Base-by-base conservation (phyloP, 192 early-diverging fungal genomes). In the Linnemannia exigua region DNA sequence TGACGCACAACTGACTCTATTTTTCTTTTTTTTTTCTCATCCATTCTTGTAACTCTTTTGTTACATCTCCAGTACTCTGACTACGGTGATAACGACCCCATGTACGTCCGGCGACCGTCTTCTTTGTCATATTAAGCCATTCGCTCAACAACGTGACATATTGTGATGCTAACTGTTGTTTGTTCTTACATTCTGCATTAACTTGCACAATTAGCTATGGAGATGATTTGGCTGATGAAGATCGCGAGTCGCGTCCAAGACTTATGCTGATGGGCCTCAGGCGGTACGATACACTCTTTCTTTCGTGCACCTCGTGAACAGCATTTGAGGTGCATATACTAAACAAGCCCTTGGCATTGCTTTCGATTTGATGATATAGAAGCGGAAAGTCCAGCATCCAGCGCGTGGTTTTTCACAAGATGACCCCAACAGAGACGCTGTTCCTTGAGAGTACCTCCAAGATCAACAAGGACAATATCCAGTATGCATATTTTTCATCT, bases 381-480 rank as follows among this genome's bases (percentile, higher is more conserved):
- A 94, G 95, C 80, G 97, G 97, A 38, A 97, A 97, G 85, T 95
- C 94, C 17, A 94, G 92, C 81, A 97, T 97, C 77, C 92, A 95
- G 74, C 89, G 91, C 41, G 96, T 97, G 11, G 96, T 97, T 1
- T 97, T 97, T 88, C 93, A 95, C 67, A 97, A 97, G 72, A 95
- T 97, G 93, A 91, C 94, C 20, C 94, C 97, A 5, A 95, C 95
- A 74, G 97, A 97, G 74, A 97, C 96, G 0, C 87, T 97, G 31
- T 97, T 94, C 81, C 87, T 96, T n/a, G 95, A 95, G 88, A 93
- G 90, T 75, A 97, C 95, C 1, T 93, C 89, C 66, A 95, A 92
- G 76, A 90, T 96, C 72, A 87, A 89, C 51, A 95, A 94, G 79
- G 92, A 94, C 69, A 88, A 94, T 68, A 91, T 95, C 66, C 84